phyloP scores from a whole-genome alignment of 2,329 filamentous ascomycete genomes.

The Lasiodiplodia hormozganensis region DNA sequence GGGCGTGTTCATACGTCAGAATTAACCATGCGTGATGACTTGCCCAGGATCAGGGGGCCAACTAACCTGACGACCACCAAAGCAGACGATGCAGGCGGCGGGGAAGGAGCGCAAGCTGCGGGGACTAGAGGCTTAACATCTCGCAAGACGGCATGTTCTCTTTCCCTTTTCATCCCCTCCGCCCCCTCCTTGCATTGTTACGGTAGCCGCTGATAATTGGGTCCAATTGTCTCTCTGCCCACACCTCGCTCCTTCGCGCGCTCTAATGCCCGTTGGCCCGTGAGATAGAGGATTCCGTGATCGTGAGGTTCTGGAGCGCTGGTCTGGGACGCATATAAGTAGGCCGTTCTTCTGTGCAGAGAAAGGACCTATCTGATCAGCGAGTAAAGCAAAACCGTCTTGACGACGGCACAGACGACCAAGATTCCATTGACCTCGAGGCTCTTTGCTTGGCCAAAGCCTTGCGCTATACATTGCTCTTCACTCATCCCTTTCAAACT shows the following conservation, averaged over 20 bases:
- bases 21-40: not conserved
- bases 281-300: not conserved
- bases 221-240: not conserved
- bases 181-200: not conserved
- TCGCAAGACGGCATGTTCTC: not conserved
- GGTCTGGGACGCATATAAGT: not conserved
- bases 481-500: not conserved
- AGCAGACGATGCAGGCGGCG: not conserved
- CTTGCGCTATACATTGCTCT: not conserved
- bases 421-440: not conserved
- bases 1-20: conserved; percentile 9
- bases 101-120: not conserved
- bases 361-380: not conserved
- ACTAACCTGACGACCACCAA: not conserved
- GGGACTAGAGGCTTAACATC: not conserved
- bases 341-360: not conserved
- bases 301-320: not conserved
- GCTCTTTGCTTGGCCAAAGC: not conserved
- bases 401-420: not conserved
- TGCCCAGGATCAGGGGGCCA: not conserved
- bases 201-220: not conserved
- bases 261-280: not conserved
- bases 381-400: not conserved
- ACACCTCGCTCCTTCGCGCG: not conserved
- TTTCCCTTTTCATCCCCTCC: not conserved